Percentiles rank a stretch among this genome's conserved stretches.
Evolutionary conservation across 768 basidiomycete genomes (phyloP).

Genomic region (Boletus rex-veris): DNA sequence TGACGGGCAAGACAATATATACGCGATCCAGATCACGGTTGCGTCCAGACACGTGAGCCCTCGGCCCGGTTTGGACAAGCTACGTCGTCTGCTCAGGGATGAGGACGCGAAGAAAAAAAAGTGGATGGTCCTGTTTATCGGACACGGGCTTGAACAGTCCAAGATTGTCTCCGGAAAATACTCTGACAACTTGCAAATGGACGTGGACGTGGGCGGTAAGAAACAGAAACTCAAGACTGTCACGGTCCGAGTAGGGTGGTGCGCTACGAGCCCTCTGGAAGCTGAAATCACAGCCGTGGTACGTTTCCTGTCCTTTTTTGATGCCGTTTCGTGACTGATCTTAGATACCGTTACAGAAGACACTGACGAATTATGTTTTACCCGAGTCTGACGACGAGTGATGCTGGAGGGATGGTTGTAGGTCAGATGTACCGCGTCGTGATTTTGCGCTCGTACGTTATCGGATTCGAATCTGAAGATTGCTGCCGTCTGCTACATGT

Average conservation of each 20-base stretch:
- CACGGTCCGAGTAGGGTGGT: not conserved
- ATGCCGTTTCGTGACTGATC: not conserved
- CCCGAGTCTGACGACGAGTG: not conserved
- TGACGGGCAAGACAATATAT: not conserved
- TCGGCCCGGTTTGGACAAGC: not conserved
- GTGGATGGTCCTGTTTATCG: conserved; percentile 3
- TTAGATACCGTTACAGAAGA: not conserved
- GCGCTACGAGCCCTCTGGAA: not conserved
- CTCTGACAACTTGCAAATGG: not conserved
- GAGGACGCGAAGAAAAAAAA: not conserved
- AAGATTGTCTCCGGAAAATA: not conserved
- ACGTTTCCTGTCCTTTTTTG: not conserved
- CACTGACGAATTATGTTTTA: not conserved
- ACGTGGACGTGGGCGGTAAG: not conserved
- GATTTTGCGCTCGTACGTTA: not conserved
- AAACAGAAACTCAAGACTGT: not conserved
- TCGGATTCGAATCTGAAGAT: not conserved
- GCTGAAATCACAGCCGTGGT: not conserved
- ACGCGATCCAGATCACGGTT: conserved; percentile 2
- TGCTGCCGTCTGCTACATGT: not conserved
- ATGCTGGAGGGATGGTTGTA: not conserved
- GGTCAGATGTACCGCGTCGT: not conserved
- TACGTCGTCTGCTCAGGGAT: not conserved
- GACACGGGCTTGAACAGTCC: not conserved
- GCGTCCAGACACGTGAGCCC: not conserved